Evolutionary conservation across 352 stramenopile genomes (phyloP), one percentile per base, ranked within the genome.

Genomic region (Pythium chondricola): DNA sequence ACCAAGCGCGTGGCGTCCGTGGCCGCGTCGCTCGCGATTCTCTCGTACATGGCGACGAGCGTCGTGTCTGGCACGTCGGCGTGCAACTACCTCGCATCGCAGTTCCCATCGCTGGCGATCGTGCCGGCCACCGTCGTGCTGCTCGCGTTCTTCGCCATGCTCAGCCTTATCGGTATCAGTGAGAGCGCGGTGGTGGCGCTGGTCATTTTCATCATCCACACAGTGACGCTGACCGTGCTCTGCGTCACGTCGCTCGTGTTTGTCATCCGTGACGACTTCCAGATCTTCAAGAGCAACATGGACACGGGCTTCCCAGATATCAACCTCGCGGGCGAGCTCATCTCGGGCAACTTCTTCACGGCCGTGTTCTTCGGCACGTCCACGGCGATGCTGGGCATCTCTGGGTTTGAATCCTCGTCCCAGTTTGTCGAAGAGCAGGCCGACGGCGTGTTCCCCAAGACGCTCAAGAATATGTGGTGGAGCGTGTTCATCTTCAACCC

Each of bases 31-130:
- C 88, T 98, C 41, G 88, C 88, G 21, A 95, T 98, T 56, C 86
- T 98, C 49, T 96, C 88, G 30, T 98, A 98, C 75, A 96, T 97
- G 58, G 92, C 93, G n/a, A 98, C 93, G 17, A 92, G 88, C 20
- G 83, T 95, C 45, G 83, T 95, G 16, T 95, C 83, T 9, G 83
- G 81, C 43, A 92, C 81, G 24, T 95, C 83, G 29, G 83, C 81
- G 10, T 92, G 78, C 56, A 92, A 90, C 58, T 94, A 94, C 71
- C 61, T 94, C 52, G 73, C 74, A 33, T 88, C 80, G 17, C 80
- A 90, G 45, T 62, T 92, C 33, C 78, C 76, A 16, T 70, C 66
- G 30, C 56, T 94, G 43, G 67, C 82, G 16, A 85, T 94, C 45
- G 81, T 94, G 29, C 78, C 78, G 7, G 69, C 78, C 32, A 91